Evolutionary conservation across 805 yeast species (phyloP).

Genomic region (Barnettozyma salicaria): DNA sequence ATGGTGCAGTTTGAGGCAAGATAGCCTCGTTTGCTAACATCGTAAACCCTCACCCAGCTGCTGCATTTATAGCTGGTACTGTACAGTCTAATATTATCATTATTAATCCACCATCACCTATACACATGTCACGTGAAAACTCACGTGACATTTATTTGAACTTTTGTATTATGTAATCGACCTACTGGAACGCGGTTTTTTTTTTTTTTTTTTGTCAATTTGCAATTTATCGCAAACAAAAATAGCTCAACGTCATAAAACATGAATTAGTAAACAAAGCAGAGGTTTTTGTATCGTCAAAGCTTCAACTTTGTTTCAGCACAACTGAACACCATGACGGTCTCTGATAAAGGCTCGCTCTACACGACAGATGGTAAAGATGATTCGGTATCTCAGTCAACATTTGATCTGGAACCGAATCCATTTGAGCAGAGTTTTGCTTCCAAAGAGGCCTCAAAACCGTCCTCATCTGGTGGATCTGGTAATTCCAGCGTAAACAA

Average conservation of each 20-base stretch:
- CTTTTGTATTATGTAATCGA: too few species aligned
- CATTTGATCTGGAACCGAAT: constrained; percentile 83
- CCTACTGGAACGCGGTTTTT: neutral
- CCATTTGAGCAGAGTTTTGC: constrained; percentile 96
- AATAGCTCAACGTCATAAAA: constrained; percentile 9
- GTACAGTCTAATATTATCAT: neutral
- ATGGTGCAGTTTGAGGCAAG: constrained; percentile 89
- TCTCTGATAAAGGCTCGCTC: neutral
- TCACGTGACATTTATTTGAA: too few species aligned
- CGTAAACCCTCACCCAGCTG: too few species aligned
- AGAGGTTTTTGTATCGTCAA: neutral
- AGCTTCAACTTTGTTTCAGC: neutral
- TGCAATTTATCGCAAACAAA: neutral
- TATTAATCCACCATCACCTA: neutral
- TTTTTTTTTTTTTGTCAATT: neutral
- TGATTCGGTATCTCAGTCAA: constrained; percentile 15
- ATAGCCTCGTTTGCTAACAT: too few species aligned
- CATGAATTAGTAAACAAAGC: constrained; percentile 11
- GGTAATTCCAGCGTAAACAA: neutral
- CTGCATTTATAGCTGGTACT: too few species aligned
- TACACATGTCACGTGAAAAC: too few species aligned
- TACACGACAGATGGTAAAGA: neutral
- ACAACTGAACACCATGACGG: constrained; percentile 2
- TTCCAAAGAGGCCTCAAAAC: constrained; percentile 36
- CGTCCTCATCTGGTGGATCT: constrained; percentile 21